Evolutionary conservation across 441 rosid genomes (phyloP), one percentile per base, ranked within the genome.

Genomic region (Mallotus japonicus): DNA sequence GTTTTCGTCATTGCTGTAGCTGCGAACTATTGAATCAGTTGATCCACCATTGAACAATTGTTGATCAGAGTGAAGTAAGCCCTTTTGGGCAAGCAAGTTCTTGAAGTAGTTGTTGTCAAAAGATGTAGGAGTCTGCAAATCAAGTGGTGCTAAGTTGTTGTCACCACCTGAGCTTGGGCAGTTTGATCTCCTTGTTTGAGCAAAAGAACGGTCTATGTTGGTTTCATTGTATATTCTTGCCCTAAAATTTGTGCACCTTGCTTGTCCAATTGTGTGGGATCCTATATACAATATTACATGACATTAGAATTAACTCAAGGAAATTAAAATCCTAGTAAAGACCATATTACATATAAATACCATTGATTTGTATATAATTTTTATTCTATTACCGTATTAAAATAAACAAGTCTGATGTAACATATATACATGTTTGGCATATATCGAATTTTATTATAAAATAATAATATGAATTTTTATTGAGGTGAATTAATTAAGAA

Each of bases 51-150:
- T 93, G 76, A 87, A 93, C 32, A 91, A 44, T 14, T 68, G 71
- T 58, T 95, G 97, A 71, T 92, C 97, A 1, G 97, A 92, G 80
- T 90, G 97, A 11, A 92, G 92, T 19, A 95, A 83, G 4, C 97
- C 97, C 71, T 55, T 85, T 34, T 57, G 83, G 73, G 15, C 61
- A 69, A 90, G 8, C 12, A 95, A 88, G 80, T 92, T 92, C 84
- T 84, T 85, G 87, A 73, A 88, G 79, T 91, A 93, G 65, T 79
- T 68, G 84, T 87, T 90, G 78, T 91, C 96, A 47, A 93, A 93
- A 9, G n/a, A 22, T 1, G 87, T 82, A 0, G 93, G 88, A 0
- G 96, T 81, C 47, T 81, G 85, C 32, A 81, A 62, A 75, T 93
- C 97, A 6, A 93, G 96, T 15, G 94, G 96, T 66, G 93, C 89